Conservation (phyloP, 257 asterid species). For the Capsicum baccatum region DNA sequence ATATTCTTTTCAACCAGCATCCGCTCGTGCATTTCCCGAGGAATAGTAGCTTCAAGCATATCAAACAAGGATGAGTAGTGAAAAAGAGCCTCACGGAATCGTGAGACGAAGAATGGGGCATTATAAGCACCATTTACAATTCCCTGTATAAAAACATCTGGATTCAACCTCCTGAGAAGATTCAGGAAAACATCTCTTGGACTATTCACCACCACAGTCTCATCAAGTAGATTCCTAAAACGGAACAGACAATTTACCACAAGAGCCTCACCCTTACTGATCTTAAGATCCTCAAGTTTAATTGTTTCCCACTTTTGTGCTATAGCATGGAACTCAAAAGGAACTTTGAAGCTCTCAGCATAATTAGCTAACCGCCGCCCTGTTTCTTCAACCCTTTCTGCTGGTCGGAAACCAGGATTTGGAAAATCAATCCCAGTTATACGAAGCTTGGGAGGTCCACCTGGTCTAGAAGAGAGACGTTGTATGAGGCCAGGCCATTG, state of each 20-base stretch:
- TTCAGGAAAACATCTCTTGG: slow-evolving; percentile 26
- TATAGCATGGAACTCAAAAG: slow-evolving; percentile 33
- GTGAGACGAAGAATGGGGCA: slow-evolving; percentile 28
- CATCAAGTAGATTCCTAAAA: slow-evolving; percentile 31
- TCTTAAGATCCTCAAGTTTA: slow-evolving; percentile 32
- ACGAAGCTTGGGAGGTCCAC: slow-evolving; percentile 36
- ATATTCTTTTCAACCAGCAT: slow-evolving; percentile 29
- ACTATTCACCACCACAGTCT: slow-evolving; percentile 25
- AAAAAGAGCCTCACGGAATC: slow-evolving; percentile 32
- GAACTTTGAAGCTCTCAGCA: slow-evolving; percentile 30
- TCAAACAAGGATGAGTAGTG: slow-evolving; percentile 32
- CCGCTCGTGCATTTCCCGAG: slow-evolving; percentile 28
- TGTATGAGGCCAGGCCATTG: slow-evolving; percentile 36
- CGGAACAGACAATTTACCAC: slow-evolving; percentile 34
- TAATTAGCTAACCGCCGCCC: slow-evolving; percentile 31
- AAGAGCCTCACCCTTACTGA: slow-evolving; percentile 27
- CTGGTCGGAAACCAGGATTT: slow-evolving; percentile 32
- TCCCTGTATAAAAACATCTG: slow-evolving; percentile 30
- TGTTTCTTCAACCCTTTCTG: slow-evolving; percentile 33
- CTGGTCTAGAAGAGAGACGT: slow-evolving; percentile 30
- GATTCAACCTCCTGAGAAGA: slow-evolving; percentile 30
- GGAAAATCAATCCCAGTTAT: slow-evolving; percentile 32
- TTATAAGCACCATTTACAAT: slow-evolving; percentile 17
- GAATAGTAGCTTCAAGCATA: slow-evolving; percentile 30
- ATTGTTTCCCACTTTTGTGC: slow-evolving; percentile 36